These are phyloP conservation scores for Penstemon barbatus DNA, from an alignment of 257 asterid genomes.

Conservation along the genomic window DNA sequence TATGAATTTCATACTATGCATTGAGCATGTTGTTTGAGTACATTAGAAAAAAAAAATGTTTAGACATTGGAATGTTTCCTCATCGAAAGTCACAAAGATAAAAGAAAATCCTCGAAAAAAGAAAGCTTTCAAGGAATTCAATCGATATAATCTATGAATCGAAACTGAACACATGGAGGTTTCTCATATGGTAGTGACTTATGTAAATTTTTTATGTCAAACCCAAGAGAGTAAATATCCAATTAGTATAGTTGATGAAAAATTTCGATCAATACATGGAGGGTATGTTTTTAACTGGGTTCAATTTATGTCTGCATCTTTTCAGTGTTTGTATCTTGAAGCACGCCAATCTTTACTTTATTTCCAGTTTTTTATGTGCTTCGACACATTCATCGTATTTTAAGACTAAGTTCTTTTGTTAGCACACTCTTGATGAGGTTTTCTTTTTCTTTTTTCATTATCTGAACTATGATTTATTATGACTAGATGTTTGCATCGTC, in stretches of 20 bases:
- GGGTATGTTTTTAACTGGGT: background rate
- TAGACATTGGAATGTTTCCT: background rate
- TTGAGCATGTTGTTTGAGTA: background rate
- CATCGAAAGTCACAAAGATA: background rate
- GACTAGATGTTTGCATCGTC: conserved; percentile 90
- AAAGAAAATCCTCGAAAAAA: background rate
- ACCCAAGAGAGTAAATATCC: conserved; percentile 10
- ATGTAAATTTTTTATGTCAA: conserved; percentile 11
- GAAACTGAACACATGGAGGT: background rate
- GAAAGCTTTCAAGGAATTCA: background rate
- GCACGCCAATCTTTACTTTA: conserved; percentile 11
- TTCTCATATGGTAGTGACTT: background rate
- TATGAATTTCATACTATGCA: background rate
- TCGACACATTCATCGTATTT: conserved; percentile 2
- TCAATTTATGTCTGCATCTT: conserved; percentile 7
- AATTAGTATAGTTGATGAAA: background rate
- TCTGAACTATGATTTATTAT: conserved; percentile 19
- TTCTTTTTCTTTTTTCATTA: conserved; percentile 12
- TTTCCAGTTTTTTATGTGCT: conserved; percentile 10
- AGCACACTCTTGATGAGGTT: background rate
- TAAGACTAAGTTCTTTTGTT: background rate
- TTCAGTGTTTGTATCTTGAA: conserved; percentile 5
- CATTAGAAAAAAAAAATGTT: background rate
- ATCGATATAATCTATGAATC: background rate
- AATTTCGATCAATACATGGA: background rate